These are phyloP conservation scores for Leccinum boreale DNA, from an alignment of 768 basidiomycete genomes.

Conservation along the genomic window DNA sequence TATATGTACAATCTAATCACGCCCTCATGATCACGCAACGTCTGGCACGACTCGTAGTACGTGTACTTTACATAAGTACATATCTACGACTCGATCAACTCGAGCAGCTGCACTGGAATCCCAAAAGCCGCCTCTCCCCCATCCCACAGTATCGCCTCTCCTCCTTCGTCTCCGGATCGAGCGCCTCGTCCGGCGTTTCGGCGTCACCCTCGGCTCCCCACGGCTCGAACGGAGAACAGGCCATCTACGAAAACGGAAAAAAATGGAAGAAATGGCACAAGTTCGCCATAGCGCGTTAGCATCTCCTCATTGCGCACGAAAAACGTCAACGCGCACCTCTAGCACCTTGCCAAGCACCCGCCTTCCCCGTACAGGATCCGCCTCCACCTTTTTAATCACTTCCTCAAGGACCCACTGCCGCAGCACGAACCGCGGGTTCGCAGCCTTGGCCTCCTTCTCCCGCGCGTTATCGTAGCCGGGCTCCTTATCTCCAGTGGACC, in stretches of 20 bases:
- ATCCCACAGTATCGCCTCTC: slow-evolving; percentile 76
- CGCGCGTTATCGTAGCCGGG: slow-evolving; percentile 45
- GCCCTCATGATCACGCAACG: neutral
- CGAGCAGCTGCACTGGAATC: slow-evolving; percentile 93
- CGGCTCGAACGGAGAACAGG: slow-evolving; percentile 74
- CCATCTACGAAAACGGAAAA: slow-evolving; percentile 58
- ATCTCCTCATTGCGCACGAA: neutral
- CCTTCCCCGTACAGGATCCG: slow-evolving; percentile 60
- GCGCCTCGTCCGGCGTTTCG: slow-evolving; percentile 39
- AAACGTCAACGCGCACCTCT: slow-evolving; percentile 47
- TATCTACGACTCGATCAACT: slow-evolving; percentile 41
- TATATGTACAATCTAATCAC: neutral
- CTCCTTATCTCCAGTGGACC: slow-evolving; percentile 30
- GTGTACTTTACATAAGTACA: neutral
- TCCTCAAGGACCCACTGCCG: slow-evolving; percentile 97
- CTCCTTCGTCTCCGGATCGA: slow-evolving; percentile 60
- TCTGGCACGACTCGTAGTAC: neutral
- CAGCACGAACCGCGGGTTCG: slow-evolving; percentile 89
- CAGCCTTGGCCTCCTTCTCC: slow-evolving; percentile 46
- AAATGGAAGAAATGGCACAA: neutral
- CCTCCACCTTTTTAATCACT: slow-evolving; percentile 74
- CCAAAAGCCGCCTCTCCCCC: slow-evolving; percentile 72
- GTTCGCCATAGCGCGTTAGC: neutral
- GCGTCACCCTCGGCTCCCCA: slow-evolving; percentile 76
- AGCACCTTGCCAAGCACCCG: slow-evolving; percentile 75